Percentiles rank a stretch among this genome's conserved stretches.
Evolutionary conservation across 164 flowering plant genomes (phyloP).

Genomic region (Chloranthus sessilifolius): DNA sequence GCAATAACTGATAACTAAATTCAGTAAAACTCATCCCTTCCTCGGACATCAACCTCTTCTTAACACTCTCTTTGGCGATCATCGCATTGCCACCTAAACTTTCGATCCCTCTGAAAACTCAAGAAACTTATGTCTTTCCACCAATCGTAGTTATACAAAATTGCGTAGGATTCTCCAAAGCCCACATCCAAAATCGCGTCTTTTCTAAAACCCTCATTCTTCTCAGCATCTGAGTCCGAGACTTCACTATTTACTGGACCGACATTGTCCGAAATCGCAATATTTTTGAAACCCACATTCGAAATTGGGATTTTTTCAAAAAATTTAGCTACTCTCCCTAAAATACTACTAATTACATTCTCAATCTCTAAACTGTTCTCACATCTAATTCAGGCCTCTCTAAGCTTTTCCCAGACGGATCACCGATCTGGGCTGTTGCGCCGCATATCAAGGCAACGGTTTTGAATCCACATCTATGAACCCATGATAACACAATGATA

Average conservation of each 20-base stretch:
- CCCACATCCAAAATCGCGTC: too few relatives aligned
- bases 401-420: slow-evolving; percentile 75
- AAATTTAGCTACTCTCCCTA: slow-evolving; percentile 17
- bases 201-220: slow-evolving; percentile 2
- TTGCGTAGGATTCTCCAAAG: slow-evolving; percentile 12
- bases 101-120: slow-evolving; percentile 56
- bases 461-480: slow-evolving; percentile 58
- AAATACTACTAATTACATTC: slow-evolving; percentile 26
- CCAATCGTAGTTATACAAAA: slow-evolving; percentile 79
- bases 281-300: not conserved
- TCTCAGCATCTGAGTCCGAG: not conserved
- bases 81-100: slow-evolving; percentile 53
- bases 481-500: slow-evolving; percentile 78
- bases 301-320: not conserved
- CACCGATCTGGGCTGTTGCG: slow-evolving; percentile 78
- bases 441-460: slow-evolving; percentile 70
- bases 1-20: slow-evolving; percentile 72
- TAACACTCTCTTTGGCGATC: slow-evolving; percentile 29
- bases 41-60: slow-evolving; percentile 28
- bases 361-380: slow-evolving; percentile 38
- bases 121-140: slow-evolving; percentile 65
- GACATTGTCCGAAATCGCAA: not conserved
- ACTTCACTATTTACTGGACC: not conserved
- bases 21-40: slow-evolving; percentile 29
- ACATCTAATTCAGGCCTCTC: slow-evolving; percentile 69